Conservation (phyloP, 164 flowering plant genomes). For the Aristolochia californica region DNA sequence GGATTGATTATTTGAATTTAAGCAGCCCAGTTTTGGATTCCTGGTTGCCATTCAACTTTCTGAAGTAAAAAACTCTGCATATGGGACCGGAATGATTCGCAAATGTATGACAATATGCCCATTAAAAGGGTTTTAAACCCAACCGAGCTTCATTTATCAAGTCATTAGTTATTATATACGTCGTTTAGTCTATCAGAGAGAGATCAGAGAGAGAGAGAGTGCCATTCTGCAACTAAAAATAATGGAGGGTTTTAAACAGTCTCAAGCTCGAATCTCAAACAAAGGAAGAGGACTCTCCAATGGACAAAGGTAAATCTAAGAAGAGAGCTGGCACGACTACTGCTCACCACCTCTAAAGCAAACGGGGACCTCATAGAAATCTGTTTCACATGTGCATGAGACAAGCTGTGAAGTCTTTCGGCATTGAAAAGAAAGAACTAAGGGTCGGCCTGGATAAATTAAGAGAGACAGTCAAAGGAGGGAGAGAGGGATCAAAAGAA, state of each 20-base stretch:
- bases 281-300: conserved; percentile 2
- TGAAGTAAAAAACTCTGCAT: too few species aligned
- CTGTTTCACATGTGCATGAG: conserved; percentile 7
- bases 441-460: not conserved
- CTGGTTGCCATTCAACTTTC: too few species aligned
- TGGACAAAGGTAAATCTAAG: conserved; percentile 8
- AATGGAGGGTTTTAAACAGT: conserved; percentile 3
- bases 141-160: too few species aligned
- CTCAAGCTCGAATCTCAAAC: conserved; percentile 24
- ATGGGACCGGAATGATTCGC: too few species aligned
- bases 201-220: too few species aligned
- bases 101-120: too few species aligned
- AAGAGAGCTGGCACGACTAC: not conserved
- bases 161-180: too few species aligned
- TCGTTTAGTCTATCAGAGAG: too few species aligned
- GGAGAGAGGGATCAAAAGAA: not conserved
- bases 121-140: too few species aligned
- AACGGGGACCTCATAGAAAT: conserved; percentile 1
- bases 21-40: too few species aligned
- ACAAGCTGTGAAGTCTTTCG: not conserved
- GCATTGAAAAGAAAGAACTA: not conserved
- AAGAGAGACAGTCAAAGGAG: too few species aligned
- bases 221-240: conserved; percentile 3
- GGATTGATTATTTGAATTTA: too few species aligned
- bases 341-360: conserved; percentile 3